These are phyloP conservation scores for Claviceps sp. DNA, from an alignment of 2,329 filamentous ascomycete genomes.

Conservation along the genomic window DNA sequence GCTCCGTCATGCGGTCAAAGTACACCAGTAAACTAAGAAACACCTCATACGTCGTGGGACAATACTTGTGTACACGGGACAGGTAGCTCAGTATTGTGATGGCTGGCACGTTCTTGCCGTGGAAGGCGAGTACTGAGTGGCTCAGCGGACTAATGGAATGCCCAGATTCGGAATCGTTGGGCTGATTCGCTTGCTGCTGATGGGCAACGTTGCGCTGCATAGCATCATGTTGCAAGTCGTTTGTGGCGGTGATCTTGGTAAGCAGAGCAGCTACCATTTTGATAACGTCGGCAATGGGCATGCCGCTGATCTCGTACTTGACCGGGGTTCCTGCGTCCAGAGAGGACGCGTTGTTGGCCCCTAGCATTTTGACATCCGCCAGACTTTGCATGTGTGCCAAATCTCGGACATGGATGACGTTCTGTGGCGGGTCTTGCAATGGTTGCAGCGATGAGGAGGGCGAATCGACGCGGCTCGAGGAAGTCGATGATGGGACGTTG, in stretches of 20 bases:
- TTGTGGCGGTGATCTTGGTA: conserved; percentile 94
- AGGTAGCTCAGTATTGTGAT: conserved; percentile 96
- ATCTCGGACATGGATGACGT: conserved; percentile 68
- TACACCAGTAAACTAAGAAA: conserved; percentile 92
- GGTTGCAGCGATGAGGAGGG: conserved; percentile 1
- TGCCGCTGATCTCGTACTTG: conserved; percentile 88
- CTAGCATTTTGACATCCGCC: conserved; percentile 62
- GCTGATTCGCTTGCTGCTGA: conserved; percentile 38
- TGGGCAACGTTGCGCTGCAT: conserved; percentile 59
- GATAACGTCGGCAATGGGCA: conserved; percentile 95
- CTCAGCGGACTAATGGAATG: conserved; percentile 42
- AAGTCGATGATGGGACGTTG: conserved; percentile 1
- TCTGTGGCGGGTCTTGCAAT: conserved; percentile 23
- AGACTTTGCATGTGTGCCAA: conserved; percentile 85
- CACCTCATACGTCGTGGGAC: conserved; percentile 94
- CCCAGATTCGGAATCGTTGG: conserved; percentile 36
- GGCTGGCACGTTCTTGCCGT: conserved; percentile 93
- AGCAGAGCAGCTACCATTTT: conserved; percentile 96
- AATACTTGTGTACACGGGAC: conserved; percentile 95
- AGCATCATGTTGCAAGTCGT: conserved; percentile 87
- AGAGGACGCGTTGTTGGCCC: conserved; percentile 31
- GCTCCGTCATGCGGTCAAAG: conserved; percentile 97
- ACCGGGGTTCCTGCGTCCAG: conserved; percentile 36
- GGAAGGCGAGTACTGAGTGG: conserved; percentile 75
- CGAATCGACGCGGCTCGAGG: not conserved